Conservation (phyloP, 2,329 filamentous ascomycete genomes). For the Ceratocystis harringtonii region DNA sequence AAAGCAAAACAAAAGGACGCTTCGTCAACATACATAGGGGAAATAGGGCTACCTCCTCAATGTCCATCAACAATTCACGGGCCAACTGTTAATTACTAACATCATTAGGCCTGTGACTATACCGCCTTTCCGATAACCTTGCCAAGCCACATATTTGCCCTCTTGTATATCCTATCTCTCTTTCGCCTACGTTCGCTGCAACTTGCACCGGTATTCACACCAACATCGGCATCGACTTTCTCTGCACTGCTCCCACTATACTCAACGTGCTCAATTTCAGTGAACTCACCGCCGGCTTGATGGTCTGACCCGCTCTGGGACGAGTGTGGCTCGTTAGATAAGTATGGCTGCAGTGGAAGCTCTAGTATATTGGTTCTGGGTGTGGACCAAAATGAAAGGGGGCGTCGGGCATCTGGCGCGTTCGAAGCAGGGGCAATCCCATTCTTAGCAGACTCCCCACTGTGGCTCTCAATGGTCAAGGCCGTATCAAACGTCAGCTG, state of each 20-base stretch:
- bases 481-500: conserved; percentile 17
- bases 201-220: neutral
- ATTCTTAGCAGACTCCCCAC: neutral
- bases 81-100: neutral
- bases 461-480: conserved; percentile 8
- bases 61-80: neutral
- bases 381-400: neutral
- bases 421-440: neutral
- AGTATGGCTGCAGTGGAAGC: neutral
- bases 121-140: neutral
- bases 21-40: neutral
- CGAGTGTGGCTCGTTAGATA: neutral
- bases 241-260: neutral
- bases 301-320: neutral
- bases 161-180: neutral
- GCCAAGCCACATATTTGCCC: neutral
- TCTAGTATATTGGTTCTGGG: neutral
- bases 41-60: conserved; percentile 1
- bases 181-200: neutral
- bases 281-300: neutral
- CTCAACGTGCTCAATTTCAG: neutral
- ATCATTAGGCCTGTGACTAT: neutral
- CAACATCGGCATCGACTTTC: neutral
- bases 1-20: conserved; percentile 4
- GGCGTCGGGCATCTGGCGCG: neutral